Conservation (phyloP, 768 basidiomycete genomes). For the Dioszegia aurantiaca region DNA sequence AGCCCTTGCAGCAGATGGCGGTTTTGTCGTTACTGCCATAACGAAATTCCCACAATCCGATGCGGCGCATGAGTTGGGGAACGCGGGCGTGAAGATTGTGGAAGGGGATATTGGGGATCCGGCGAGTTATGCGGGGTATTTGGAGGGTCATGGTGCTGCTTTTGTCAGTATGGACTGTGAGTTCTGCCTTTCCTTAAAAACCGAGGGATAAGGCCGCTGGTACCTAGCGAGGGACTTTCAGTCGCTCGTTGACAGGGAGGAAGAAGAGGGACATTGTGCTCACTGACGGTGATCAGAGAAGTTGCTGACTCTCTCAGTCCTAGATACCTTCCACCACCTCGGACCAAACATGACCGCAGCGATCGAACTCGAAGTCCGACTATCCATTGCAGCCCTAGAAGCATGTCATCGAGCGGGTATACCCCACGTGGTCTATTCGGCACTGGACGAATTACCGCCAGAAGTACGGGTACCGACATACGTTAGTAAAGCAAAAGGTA, state of each 20-base stretch:
- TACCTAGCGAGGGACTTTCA: no score
- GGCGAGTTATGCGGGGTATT: constrained; percentile 14
- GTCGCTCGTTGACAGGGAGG: no score
- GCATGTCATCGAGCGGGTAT: constrained; percentile 22
- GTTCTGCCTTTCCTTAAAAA: constrained; percentile 1
- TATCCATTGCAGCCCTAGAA: constrained; percentile 19
- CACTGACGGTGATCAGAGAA: no score
- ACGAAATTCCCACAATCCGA: constrained; percentile 17
- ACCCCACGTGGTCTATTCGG: constrained; percentile 31
- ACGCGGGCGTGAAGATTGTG: constrained; percentile 22
- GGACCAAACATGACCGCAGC: constrained; percentile 14
- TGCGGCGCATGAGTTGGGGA: constrained; percentile 7
- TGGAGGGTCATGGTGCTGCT: constrained; percentile 24
- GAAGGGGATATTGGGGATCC: constrained; percentile 19
- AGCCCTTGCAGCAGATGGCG: constrained; percentile 15
- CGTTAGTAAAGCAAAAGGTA: constrained; percentile 24
- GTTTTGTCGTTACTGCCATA: constrained; percentile 16
- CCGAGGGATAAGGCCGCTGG: no score
- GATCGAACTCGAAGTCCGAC: constrained; percentile 11
- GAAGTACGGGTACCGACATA: constrained; percentile 21
- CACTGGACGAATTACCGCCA: constrained; percentile 26
- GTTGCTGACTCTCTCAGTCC: constrained; percentile 7
- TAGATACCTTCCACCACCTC: constrained; percentile 17
- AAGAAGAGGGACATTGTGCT: not conserved
- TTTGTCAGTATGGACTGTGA: constrained; percentile 29